Evolutionary conservation across 805 yeast species (phyloP), one percentile per base, ranked within the genome.

Genomic region (Pichia deserticola): DNA sequence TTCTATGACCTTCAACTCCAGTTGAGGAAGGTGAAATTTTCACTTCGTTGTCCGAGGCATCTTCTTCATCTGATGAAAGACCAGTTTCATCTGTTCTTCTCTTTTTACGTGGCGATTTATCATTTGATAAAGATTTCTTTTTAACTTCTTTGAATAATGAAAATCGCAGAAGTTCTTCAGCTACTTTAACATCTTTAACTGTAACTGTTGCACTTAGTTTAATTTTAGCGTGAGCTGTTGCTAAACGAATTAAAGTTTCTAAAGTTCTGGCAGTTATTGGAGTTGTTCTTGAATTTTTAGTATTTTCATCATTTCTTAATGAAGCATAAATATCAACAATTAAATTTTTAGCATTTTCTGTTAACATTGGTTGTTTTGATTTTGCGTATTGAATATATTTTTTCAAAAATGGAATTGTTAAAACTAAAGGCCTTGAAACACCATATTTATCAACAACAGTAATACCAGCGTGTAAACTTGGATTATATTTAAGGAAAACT

Each of bases 221-320:
- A n/a, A 92, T 87, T 66, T 93, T 92, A 10, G 98, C 98, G 67
- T 93, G 98, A 0, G 99, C 98, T 1, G 97, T 87, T 0, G 97
- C 76, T 52, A 92, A 73, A 74, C 99, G 95, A 65, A 92, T 92
- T 56, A 92, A 74, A 0, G 99, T 92, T 68, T 92, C 99, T 58
- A 92, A 74, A 5, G 98, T 93, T 81, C 99, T 86, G n/a, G 98
- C 96, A 2, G 99, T 92, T 57, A 92, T 87, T 36, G 99, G 98
- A 1, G 96, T 84, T 0, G 97, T 90, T 61, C 82, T 77, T 47
- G 85, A 78, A 57, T 82, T 86, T 52, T 68, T 73, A 38, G 75
- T 77, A 47, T 75, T 70, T 49, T 76, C 76, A 55, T 84, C 86
- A 64, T 89, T 90, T 71, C 99, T 79, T 56, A 93, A 74, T 11